Conservation (phyloP, 1,284 basidiomycete species). For the Gymnopus androsaceus region DNA sequence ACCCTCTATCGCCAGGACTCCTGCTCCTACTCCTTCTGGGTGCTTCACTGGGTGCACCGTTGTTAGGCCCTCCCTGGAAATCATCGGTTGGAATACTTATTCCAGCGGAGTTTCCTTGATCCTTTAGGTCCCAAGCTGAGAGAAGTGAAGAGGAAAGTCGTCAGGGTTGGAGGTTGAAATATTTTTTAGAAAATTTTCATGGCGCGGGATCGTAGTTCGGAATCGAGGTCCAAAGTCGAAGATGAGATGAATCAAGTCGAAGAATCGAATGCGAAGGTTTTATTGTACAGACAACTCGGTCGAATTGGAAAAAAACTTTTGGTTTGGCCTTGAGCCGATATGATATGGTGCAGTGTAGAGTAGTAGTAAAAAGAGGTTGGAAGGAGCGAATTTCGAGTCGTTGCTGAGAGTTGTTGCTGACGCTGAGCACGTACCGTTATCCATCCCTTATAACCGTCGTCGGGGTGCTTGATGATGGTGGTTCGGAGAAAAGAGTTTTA, state of each 20-base stretch:
- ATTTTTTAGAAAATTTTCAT: too few species aligned
- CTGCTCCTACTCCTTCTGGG: conserved; percentile 70
- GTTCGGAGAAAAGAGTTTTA: background rate
- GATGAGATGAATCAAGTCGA: too few species aligned
- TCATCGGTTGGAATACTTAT: conserved; percentile 6
- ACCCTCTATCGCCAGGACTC: conserved; percentile 68
- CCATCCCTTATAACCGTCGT: conserved; percentile 44
- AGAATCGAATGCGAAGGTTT: too few species aligned
- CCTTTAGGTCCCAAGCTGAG: conserved; percentile 79
- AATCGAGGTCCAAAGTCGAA: too few species aligned
- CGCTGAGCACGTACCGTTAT: conserved; percentile 77
- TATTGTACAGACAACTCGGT: too few species aligned
- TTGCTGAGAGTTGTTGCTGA: conserved; percentile 38
- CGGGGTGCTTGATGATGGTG: background rate
- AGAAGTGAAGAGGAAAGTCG: conserved; percentile 4
- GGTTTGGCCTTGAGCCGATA: conserved; percentile 35
- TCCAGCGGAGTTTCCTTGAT: conserved; percentile 67
- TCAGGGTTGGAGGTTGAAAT: background rate
- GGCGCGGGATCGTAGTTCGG: too few species aligned
- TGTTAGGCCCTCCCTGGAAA: conserved; percentile 52
- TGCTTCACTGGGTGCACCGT: conserved; percentile 45
- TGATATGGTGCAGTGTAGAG: conserved; percentile 20
- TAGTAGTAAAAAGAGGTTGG: background rate
- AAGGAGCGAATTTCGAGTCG: conserved; percentile 31
- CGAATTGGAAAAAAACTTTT: conserved; percentile 14